A percentile compares a stretch with the other conserved stretches of the same genome.
These are phyloP conservation scores for Chrysanthemum lavandulifolium DNA, from an alignment of 129 eudicot species.

Conservation along the genomic window DNA sequence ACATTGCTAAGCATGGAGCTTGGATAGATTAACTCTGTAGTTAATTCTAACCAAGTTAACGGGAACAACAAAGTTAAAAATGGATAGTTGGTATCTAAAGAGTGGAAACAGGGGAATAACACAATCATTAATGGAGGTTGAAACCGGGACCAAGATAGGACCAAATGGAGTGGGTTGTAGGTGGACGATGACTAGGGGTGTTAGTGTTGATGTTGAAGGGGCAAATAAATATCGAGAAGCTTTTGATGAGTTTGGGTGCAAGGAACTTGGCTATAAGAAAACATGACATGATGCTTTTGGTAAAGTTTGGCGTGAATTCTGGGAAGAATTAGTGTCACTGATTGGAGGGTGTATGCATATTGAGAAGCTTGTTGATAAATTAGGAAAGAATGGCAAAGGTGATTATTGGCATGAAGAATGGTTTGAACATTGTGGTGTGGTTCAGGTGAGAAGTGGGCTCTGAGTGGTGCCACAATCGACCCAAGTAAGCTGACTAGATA, in stretches of 20 bases:
- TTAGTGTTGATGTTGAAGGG: constrained; percentile 43
- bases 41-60: too few relatives aligned
- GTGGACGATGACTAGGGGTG: too few relatives aligned
- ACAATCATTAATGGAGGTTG: too few relatives aligned
- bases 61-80: too few relatives aligned
- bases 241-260: constrained; percentile 67
- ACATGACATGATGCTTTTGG: constrained; percentile 88
- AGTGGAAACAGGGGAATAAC: too few relatives aligned
- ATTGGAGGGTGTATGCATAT: constrained; percentile 65
- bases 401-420: constrained; percentile 95
- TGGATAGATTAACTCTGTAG: too few relatives aligned
- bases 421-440: constrained; percentile 83
- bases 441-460: constrained; percentile 88
- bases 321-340: constrained; percentile 88
- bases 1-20: too few relatives aligned
- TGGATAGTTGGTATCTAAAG: too few relatives aligned
- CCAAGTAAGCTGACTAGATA: constrained; percentile 66
- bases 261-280: constrained; percentile 92
- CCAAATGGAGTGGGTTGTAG: too few relatives aligned
- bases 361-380: constrained; percentile 88
- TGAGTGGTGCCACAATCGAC: constrained; percentile 91
- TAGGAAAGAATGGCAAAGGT: constrained; percentile 84
- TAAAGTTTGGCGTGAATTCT: constrained; percentile 88
- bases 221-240: constrained; percentile 97
- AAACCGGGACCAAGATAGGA: too few relatives aligned